Conservation (phyloP, 2,329 filamentous ascomycete species). For the Aspergillus alliaceus region DNA sequence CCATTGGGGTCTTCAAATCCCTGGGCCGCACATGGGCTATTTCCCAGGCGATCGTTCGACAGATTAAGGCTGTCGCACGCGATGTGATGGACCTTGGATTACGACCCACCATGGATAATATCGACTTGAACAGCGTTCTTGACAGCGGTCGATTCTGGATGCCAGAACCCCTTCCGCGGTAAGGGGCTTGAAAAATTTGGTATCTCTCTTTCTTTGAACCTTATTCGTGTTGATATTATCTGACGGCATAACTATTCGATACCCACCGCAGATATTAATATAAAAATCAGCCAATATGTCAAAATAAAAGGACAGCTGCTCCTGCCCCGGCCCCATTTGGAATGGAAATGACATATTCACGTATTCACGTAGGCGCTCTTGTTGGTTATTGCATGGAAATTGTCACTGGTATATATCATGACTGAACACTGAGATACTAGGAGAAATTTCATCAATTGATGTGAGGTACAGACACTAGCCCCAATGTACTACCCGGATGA, state of each 20-base stretch:
- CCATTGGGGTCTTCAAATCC: conserved; percentile 71
- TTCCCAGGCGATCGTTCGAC: conserved; percentile 66
- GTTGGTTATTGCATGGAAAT: background rate
- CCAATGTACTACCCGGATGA: background rate
- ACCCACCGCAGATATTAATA: background rate
- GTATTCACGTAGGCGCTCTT: background rate
- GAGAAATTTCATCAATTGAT: background rate
- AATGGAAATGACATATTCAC: background rate
- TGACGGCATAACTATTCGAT: background rate
- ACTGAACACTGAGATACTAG: background rate
- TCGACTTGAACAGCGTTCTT: conserved; percentile 36
- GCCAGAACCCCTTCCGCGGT: conserved; percentile 26
- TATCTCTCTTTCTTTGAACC: background rate
- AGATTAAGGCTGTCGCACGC: conserved; percentile 77
- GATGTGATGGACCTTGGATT: conserved; percentile 59
- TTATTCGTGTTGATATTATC: background rate
- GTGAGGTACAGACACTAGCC: background rate
- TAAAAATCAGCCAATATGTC: background rate
- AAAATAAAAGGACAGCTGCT: background rate
- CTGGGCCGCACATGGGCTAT: conserved; percentile 72
- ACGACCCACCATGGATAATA: conserved; percentile 34
- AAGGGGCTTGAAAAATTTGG: conserved; percentile 31
- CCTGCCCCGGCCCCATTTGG: background rate
- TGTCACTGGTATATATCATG: background rate
- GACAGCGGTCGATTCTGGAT: conserved; percentile 38